A percentile compares a stretch with the other conserved stretches of the same genome.
Conservation (phyloP, 2,329 filamentous ascomycete species). For the Lasiodiplodia hormozganensis region DNA sequence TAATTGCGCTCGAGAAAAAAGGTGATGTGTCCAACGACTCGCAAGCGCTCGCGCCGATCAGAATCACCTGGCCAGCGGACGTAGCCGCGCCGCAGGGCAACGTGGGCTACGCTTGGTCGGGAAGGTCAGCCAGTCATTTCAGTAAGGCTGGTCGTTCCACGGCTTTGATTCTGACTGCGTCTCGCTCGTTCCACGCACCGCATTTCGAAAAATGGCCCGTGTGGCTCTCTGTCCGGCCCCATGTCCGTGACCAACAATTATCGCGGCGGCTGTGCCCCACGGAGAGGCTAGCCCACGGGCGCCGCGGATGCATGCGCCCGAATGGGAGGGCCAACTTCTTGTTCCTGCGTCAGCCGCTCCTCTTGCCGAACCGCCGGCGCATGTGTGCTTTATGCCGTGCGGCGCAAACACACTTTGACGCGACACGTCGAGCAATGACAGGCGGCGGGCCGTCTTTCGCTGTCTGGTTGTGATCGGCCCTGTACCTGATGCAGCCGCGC, state of each 20-base stretch:
- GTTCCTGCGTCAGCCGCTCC: constrained; percentile 21
- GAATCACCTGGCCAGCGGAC: constrained; percentile 14
- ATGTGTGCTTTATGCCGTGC: not conserved
- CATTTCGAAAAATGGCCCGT: constrained; percentile 7
- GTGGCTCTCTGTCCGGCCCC: not conserved
- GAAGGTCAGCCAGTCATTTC: constrained; percentile 7
- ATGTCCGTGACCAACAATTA: constrained; percentile 4
- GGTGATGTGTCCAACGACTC: not conserved
- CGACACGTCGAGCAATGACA: not conserved
- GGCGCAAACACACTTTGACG: not conserved
- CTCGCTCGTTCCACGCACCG: constrained; percentile 14
- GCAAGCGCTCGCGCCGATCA: not conserved
- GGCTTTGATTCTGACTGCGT: constrained; percentile 4
- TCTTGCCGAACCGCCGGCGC: not conserved
- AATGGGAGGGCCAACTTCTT: not conserved
- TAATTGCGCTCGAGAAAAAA: not conserved
- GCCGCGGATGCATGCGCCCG: not conserved
- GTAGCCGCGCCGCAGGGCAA: constrained; percentile 2
- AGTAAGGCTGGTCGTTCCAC: constrained; percentile 21
- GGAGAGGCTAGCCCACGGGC: constrained; percentile 1
- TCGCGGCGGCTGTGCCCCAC: constrained; percentile 24
- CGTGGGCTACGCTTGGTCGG: not conserved
- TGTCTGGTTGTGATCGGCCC: not conserved
- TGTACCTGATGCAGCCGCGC: not conserved
- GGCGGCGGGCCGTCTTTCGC: constrained; percentile 4